Evolutionary conservation across 176 grass and related monocot genomes (phyloP).

Genomic region (Coix lacrymajobi): DNA sequence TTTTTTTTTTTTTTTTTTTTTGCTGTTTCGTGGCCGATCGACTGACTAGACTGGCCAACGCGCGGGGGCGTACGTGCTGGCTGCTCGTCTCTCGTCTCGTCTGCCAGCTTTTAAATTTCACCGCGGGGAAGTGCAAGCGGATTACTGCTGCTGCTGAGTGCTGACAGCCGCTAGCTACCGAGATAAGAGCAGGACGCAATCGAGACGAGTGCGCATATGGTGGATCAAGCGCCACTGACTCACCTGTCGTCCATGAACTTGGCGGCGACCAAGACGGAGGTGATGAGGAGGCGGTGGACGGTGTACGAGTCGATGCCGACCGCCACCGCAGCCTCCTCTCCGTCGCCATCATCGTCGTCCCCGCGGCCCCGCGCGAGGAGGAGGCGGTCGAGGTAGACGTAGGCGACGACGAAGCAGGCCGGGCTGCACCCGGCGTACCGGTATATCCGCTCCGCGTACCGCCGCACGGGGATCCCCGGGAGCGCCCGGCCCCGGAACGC

Average conservation of each 20-base stretch:
- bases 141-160: no score
- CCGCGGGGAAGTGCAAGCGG: no score
- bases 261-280: constrained; percentile 57
- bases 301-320: constrained; percentile 50
- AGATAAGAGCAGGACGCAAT: no score
- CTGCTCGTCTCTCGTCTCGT: no score
- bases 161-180: no score
- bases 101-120: no score
- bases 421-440: constrained; percentile 69
- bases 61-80: no score
- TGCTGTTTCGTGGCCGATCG: no score
- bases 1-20: no score
- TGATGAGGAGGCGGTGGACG: constrained; percentile 71
- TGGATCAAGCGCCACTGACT: no score
- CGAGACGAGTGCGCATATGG: no score
- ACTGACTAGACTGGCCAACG: no score
- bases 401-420: constrained; percentile 65
- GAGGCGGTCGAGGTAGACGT: constrained; percentile 79
- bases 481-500: constrained; percentile 38
- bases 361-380: constrained; percentile 24
- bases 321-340: background rate
- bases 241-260: constrained; percentile 76
- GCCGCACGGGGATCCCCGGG: constrained; percentile 56
- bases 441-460: constrained; percentile 59
- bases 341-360: background rate